A percentile compares a stretch with the other conserved stretches of the same genome.
phyloP scores from a whole-genome alignment of 192 early-diverging fungal species.

The Linnemannia schmuckeri region DNA sequence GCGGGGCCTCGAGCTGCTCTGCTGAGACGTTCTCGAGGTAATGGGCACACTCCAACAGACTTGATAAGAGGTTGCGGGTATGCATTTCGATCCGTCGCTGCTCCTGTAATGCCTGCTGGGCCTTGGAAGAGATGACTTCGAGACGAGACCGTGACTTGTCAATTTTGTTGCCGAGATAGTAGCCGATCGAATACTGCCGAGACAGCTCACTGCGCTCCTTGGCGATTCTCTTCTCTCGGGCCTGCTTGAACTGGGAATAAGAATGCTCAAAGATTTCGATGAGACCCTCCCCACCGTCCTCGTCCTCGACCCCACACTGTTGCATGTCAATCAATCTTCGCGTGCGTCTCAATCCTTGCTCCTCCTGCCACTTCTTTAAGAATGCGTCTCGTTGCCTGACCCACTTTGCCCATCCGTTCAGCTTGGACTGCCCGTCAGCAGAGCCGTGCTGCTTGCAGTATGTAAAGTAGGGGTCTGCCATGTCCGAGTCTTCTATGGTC shows the following conservation, averaged over 20 bases:
- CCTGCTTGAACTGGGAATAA: conserved; percentile 49
- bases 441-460: conserved; percentile 62
- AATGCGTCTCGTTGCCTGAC: conserved; percentile 57
- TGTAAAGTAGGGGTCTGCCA: conserved; percentile 67
- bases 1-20: conserved; percentile 41
- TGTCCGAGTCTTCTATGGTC: conserved; percentile 59
- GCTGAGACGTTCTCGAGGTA: conserved; percentile 45
- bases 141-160: conserved; percentile 51
- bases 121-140: conserved; percentile 44
- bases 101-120: conserved; percentile 37
- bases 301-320: conserved; percentile 12
- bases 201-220: conserved; percentile 46
- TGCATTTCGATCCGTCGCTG: conserved; percentile 39
- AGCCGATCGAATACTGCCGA: conserved; percentile 50
- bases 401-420: conserved; percentile 64
- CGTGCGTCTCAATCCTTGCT: conserved; percentile 39
- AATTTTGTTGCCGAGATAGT: conserved; percentile 48
- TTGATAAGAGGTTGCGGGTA: conserved; percentile 50
- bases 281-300: conserved; percentile 31
- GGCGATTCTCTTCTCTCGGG: conserved; percentile 51
- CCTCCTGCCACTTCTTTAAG: conserved; percentile 52
- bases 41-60: conserved; percentile 49
- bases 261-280: conserved; percentile 58
- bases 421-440: conserved; percentile 42
- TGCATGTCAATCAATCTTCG: conserved; percentile 31